Conservation (phyloP, 2,329 filamentous ascomycete genomes). For the Leptographium galeiforme region DNA sequence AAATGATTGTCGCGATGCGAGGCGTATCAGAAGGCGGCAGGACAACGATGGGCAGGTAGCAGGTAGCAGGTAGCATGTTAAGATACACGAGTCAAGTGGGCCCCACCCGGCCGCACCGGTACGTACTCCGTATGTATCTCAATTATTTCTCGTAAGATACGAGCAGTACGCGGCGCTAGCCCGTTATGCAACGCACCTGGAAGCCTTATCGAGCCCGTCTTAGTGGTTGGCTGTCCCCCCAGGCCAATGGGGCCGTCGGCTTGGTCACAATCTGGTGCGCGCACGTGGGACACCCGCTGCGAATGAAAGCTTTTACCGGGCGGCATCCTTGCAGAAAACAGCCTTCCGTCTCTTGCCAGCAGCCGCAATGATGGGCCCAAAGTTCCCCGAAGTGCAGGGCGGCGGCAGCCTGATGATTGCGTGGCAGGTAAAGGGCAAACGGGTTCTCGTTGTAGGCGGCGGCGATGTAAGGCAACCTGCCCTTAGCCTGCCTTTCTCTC, state of each 20-base stretch:
- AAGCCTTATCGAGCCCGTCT: neutral
- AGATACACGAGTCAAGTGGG: no score
- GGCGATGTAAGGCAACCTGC: conserved; percentile 57
- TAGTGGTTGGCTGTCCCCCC: neutral
- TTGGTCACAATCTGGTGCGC: neutral
- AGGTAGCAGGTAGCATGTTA: no score
- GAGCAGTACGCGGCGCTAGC: neutral
- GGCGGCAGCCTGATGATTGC: conserved; percentile 89
- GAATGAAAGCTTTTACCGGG: neutral
- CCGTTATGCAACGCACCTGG: neutral
- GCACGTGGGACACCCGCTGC: neutral
- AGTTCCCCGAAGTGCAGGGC: conserved; percentile 71
- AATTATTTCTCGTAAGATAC: no score
- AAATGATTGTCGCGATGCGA: no score
- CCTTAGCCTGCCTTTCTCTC: neutral
- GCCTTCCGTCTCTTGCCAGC: neutral
- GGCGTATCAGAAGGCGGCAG: no score
- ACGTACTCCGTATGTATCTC: no score
- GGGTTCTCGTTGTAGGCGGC: conserved; percentile 83
- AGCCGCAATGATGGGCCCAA: conserved; percentile 14
- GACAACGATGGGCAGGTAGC: no score
- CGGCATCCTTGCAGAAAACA: neutral
- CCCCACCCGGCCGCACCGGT: no score
- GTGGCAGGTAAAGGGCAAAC: conserved; percentile 86
- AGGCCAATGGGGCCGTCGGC: neutral